These are phyloP conservation scores for Carex kokanica DNA, from an alignment of 176 grass and related monocot genomes.

Conservation along the genomic window DNA sequence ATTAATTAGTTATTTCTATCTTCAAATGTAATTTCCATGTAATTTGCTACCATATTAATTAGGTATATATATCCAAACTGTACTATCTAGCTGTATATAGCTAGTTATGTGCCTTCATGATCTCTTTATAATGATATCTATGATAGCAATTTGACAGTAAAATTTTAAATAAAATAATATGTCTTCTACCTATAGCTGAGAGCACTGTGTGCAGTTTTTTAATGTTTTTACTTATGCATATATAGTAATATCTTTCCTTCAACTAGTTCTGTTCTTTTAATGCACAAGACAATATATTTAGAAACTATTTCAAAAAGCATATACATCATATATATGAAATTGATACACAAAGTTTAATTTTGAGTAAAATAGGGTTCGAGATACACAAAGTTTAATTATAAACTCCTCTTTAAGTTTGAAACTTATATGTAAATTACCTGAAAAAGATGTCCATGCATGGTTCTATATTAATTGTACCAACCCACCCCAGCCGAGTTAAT, in stretches of 20 bases:
- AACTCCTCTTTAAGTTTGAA: neutral
- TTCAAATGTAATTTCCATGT: neutral
- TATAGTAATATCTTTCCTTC: neutral
- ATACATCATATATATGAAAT: neutral
- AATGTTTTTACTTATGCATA: neutral
- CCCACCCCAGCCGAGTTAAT: neutral
- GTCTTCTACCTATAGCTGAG: neutral
- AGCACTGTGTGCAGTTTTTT: neutral
- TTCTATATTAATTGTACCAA: neutral
- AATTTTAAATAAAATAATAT: neutral
- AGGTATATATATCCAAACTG: neutral
- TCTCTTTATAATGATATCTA: neutral
- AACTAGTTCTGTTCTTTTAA: neutral
- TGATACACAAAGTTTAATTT: neutral
- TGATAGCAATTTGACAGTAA: neutral
- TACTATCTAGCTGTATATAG: neutral
- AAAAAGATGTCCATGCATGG: neutral
- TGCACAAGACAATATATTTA: neutral
- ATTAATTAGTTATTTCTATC: slow-evolving; percentile 1
- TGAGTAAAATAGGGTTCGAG: no score
- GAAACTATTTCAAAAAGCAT: neutral
- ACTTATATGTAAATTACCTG: neutral
- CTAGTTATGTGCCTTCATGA: neutral
- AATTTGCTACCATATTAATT: neutral
- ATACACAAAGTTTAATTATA: neutral